Percentiles rank a stretch among this genome's conserved stretches.
Conservation (phyloP, 441 rosid genomes). For the Aleurites moluccanus region DNA sequence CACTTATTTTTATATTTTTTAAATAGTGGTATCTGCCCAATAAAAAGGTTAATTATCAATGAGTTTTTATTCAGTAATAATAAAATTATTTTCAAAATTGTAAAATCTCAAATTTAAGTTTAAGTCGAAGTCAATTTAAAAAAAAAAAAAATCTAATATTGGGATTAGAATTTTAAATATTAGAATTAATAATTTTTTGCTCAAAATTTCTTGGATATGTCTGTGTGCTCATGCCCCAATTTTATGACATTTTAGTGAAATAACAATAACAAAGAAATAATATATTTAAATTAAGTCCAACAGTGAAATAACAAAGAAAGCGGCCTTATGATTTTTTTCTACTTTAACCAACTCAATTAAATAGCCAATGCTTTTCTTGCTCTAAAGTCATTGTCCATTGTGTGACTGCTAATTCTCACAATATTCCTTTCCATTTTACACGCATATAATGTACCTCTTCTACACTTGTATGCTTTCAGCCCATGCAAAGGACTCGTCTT, state of each 20-base stretch:
- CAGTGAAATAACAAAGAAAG: constrained; percentile 3
- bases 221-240: background rate
- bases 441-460: background rate
- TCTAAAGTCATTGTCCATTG: constrained; percentile 8
- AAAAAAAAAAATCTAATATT: background rate
- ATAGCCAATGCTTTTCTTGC: background rate
- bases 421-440: constrained; percentile 3
- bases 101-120: no score
- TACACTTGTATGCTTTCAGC: background rate
- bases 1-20: no score
- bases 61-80: no score
- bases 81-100: no score
- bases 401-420: background rate
- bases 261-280: background rate
- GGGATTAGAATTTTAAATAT: background rate
- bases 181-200: background rate
- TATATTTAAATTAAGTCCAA: background rate
- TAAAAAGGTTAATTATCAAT: background rate
- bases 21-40: background rate
- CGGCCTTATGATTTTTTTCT: background rate
- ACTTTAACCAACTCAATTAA: background rate
- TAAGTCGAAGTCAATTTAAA: no score
- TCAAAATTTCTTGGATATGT: background rate
- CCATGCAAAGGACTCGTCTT: background rate
- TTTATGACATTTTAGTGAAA: constrained; percentile 3